Conservation (phyloP, 805 yeast species). For the Wickerhamomyces alni region DNA sequence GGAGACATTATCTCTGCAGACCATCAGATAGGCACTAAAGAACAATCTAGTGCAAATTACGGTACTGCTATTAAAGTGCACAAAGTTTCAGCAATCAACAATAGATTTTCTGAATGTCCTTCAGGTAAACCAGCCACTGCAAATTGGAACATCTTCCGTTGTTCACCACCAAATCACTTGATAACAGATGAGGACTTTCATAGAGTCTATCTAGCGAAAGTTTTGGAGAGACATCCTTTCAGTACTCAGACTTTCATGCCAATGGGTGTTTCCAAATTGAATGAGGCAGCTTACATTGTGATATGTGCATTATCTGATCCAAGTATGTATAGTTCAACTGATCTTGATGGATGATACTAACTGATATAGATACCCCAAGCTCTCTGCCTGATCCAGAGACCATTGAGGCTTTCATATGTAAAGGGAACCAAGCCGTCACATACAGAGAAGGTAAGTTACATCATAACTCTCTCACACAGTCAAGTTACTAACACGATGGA, state of each 20-base stretch:
- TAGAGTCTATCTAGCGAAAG: conserved; percentile 34
- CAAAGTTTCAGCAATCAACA: conserved; percentile 63
- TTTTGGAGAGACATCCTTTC: conserved; percentile 85
- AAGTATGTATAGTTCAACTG: conserved; percentile 29
- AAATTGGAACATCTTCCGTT: conserved; percentile 79
- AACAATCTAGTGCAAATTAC: conserved; percentile 64
- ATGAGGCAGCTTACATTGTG: conserved; percentile 58
- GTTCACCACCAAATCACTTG: conserved; percentile 68
- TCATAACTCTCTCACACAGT: background rate
- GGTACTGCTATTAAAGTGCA: conserved; percentile 86
- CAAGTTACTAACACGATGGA: conserved; percentile 1
- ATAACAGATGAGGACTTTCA: conserved; percentile 7
- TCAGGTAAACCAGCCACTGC: conserved; percentile 47
- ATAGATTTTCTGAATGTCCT: conserved; percentile 42
- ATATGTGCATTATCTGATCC: conserved; percentile 59
- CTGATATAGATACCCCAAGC: conserved; percentile 17
- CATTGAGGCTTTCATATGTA: conserved; percentile 64
- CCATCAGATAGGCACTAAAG: conserved; percentile 52
- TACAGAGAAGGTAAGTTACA: conserved; percentile 50
- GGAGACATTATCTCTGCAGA: conserved; percentile 78
- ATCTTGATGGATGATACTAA: conserved; percentile 25
- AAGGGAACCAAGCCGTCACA: conserved; percentile 84
- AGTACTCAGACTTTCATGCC: conserved; percentile 91
- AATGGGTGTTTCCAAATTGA: conserved; percentile 57
- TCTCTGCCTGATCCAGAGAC: conserved; percentile 57